Evolutionary conservation across 345 rosid genomes (phyloP).

Genomic region (Sisymbrium irio): DNA sequence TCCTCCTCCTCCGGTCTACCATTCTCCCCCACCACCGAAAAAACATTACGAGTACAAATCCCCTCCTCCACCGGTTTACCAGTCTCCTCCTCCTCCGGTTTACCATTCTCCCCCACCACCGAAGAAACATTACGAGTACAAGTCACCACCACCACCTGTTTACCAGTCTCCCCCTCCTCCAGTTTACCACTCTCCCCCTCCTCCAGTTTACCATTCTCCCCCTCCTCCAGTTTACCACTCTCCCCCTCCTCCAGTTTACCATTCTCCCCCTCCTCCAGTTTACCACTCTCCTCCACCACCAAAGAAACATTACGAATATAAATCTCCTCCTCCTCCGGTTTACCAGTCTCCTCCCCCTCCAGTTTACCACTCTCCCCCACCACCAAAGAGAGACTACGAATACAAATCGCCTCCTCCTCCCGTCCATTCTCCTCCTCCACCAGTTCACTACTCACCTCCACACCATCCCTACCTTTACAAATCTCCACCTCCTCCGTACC

Average conservation of each 20-base stretch:
- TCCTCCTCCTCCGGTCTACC: conserved; percentile 13
- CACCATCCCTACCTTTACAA: conserved; percentile 31
- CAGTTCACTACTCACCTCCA: conserved; percentile 27
- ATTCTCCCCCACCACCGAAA: conserved; percentile 19
- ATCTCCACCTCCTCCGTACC: conserved; percentile 52
- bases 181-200: conserved; percentile 26
- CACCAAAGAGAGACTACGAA: conserved; percentile 7
- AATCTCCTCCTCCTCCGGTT: conserved; percentile 23
- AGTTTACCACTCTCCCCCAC: conserved; percentile 18
- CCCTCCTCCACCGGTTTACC: conserved; percentile 26
- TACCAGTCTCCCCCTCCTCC: conserved; percentile 27
- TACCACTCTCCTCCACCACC: conserved; percentile 7
- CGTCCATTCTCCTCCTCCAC: conserved; percentile 24
- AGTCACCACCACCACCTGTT: conserved; percentile 30
- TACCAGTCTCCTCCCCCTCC: conserved; percentile 18
- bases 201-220: conserved; percentile 37
- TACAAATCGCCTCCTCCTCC: conserved; percentile 34
- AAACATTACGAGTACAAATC: conserved; percentile 21
- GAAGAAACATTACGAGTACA: conserved; percentile 14
- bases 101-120: conserved; percentile 24
- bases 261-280: too few species aligned
- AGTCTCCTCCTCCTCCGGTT: conserved; percentile 24
- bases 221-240: conserved; percentile 61
- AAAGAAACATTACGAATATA: conserved; percentile 16
- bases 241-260: conserved; percentile 29